A percentile compares a stretch with the other conserved stretches of the same genome.
phyloP scores from a whole-genome alignment of 345 rosid genomes.

The Linum lewisii region DNA sequence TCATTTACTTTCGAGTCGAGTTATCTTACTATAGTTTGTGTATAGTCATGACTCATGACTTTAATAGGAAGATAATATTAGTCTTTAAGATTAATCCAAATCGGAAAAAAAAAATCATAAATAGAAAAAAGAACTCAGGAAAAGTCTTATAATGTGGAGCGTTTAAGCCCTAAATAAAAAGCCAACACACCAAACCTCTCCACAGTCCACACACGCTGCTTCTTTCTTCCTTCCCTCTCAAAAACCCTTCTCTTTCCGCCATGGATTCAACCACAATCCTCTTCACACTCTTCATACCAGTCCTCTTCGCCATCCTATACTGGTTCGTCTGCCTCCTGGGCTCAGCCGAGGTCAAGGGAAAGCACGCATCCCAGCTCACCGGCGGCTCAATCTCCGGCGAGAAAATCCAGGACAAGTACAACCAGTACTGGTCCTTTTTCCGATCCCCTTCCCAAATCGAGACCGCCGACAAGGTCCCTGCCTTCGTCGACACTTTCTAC shows the following conservation, averaged over 20 bases:
- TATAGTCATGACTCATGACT: no score
- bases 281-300: conserved; percentile 41
- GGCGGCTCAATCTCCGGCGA: conserved; percentile 94
- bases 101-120: neutral
- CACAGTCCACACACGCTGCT: neutral
- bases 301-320: conserved; percentile 59
- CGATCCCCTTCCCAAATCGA: conserved; percentile 80
- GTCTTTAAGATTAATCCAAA: no score
- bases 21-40: no score
- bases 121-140: no score
- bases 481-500: conserved; percentile 88
- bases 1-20: no score
- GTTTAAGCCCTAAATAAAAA: neutral
- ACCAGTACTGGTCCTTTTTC: conserved; percentile 81
- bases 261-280: conserved; percentile 57
- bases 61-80: no score
- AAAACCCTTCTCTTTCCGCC: neutral
- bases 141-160: neutral
- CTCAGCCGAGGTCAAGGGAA: conserved; percentile 78
- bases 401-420: conserved; percentile 65
- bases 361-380: conserved; percentile 62
- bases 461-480: conserved; percentile 72
- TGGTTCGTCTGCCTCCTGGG: conserved; percentile 88
- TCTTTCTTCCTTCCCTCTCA: neutral
- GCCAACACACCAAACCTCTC: neutral